A percentile compares a stretch with the other conserved stretches of the same genome.
Evolutionary conservation across 768 basidiomycete species (phyloP).

Genomic region (Artomyces pyxidatus): DNA sequence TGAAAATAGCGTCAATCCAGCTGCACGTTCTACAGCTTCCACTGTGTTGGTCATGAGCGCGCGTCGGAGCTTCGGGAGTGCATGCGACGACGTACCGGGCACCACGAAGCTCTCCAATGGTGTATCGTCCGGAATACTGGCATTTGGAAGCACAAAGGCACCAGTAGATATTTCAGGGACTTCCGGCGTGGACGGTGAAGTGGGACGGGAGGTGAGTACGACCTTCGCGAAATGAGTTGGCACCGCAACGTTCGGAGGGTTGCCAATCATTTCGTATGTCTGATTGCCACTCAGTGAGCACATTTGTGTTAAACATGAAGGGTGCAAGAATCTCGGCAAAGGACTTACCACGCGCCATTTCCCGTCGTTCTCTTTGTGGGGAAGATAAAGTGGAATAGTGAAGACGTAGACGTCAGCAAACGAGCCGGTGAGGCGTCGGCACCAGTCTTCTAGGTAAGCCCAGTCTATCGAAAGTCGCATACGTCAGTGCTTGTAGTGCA

Average conservation of each 20-base stretch:
- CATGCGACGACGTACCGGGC: slow-evolving; percentile 47
- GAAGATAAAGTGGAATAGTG: slow-evolving; percentile 95
- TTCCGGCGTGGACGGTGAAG: slow-evolving; percentile 64
- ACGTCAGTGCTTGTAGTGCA: too few species aligned
- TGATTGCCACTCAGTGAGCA: slow-evolving; percentile 23
- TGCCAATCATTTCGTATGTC: slow-evolving; percentile 94
- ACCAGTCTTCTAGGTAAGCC: slow-evolving; percentile 97
- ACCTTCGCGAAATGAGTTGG: slow-evolving; percentile 99
- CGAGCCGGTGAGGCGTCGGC: slow-evolving; percentile 74
- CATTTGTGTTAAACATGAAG: background rate
- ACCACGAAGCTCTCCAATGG: slow-evolving; percentile 75
- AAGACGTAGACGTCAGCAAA: slow-evolving; percentile 97
- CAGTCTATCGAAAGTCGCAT: slow-evolving; percentile 60
- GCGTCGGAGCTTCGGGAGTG: background rate
- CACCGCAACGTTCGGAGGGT: slow-evolving; percentile 82
- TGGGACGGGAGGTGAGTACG: slow-evolving; percentile 67
- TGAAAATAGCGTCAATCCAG: slow-evolving; percentile 84
- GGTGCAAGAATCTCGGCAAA: slow-evolving; percentile 2
- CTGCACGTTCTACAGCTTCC: slow-evolving; percentile 84
- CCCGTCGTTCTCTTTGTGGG: slow-evolving; percentile 75
- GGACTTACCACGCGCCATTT: slow-evolving; percentile 89
- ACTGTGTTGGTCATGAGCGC: slow-evolving; percentile 38
- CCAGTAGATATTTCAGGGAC: slow-evolving; percentile 75
- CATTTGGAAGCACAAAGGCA: slow-evolving; percentile 94
- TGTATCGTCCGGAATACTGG: slow-evolving; percentile 79